Percentiles rank a stretch among this genome's conserved stretches.
Conservation (phyloP, 306 rosid genomes). For the Quercus ilex region DNA sequence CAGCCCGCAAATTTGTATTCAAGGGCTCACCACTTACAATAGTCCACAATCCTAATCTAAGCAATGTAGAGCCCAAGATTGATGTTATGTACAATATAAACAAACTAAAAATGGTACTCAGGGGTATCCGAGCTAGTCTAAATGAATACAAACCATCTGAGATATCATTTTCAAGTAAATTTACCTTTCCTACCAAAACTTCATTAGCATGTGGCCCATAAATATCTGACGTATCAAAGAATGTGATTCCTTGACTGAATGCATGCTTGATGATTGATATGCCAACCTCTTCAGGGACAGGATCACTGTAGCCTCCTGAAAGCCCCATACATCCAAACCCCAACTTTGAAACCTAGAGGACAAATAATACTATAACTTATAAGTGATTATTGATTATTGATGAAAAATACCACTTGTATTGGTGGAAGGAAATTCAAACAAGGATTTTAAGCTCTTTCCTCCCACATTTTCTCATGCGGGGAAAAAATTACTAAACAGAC, state of each 20-base stretch:
- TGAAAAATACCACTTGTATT: background rate
- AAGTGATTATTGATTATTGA: background rate
- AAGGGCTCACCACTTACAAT: too few relatives aligned
- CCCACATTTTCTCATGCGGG: background rate
- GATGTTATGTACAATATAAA: too few relatives aligned
- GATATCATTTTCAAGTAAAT: background rate
- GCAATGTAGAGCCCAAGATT: too few relatives aligned
- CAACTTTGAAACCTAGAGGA: conserved; percentile 57
- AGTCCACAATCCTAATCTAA: too few relatives aligned
- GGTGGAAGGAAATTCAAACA: background rate
- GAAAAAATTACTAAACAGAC: background rate
- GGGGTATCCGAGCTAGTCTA: background rate
- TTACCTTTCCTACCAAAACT: conserved; percentile 66
- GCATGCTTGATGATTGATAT: conserved; percentile 55
- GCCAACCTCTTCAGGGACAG: conserved; percentile 53
- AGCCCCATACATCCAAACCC: conserved; percentile 76
- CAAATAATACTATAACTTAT: background rate
- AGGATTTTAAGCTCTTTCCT: background rate
- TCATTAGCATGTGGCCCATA: conserved; percentile 60
- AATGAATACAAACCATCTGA: background rate
- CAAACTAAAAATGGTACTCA: background rate
- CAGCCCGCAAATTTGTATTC: too few relatives aligned
- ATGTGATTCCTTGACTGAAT: conserved; percentile 56
- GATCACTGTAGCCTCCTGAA: conserved; percentile 44
- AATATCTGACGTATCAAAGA: conserved; percentile 61